Evolutionary conservation across 306 rosid species (phyloP).

Genomic region (Astragalus glycyphyllos): DNA sequence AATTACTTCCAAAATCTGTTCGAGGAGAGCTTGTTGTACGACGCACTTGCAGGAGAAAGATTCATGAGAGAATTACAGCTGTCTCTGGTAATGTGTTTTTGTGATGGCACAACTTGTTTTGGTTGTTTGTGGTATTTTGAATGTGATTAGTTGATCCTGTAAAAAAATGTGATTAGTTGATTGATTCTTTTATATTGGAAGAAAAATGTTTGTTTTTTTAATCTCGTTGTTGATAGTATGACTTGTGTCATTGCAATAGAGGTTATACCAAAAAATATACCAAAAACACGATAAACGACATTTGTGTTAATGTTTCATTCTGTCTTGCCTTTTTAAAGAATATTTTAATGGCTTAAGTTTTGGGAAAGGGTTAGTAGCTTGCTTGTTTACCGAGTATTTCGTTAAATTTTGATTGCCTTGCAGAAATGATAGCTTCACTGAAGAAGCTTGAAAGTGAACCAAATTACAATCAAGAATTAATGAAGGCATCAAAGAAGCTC

Average conservation of each 20-base stretch:
- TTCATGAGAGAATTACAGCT: slow-evolving; percentile 81
- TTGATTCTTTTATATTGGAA: not conserved
- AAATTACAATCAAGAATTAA: slow-evolving; percentile 49
- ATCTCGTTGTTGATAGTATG: not conserved
- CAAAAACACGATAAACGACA: not conserved
- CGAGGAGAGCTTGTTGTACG: slow-evolving; percentile 65
- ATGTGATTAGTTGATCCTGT: not conserved
- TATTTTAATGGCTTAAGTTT: not conserved
- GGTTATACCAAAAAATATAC: not conserved
- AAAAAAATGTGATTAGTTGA: not conserved
- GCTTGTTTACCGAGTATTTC: not conserved
- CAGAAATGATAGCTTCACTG: slow-evolving; percentile 66
- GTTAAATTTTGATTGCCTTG: slow-evolving; percentile 20
- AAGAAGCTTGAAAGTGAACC: slow-evolving; percentile 60
- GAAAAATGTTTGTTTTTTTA: not conserved
- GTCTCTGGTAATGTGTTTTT: slow-evolving; percentile 68
- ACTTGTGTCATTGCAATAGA: not conserved
- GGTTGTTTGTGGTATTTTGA: slow-evolving; percentile 12
- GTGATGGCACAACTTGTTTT: slow-evolving; percentile 23
- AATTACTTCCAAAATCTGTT: slow-evolving; percentile 69
- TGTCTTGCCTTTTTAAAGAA: not conserved
- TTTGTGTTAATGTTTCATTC: not conserved
- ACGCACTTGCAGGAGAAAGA: slow-evolving; percentile 79
- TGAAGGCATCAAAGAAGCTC: slow-evolving; percentile 68
- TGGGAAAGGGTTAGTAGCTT: not conserved